phyloP scores from a whole-genome alignment of 305 asterid genomes.

The Fraxinus angustifolia region DNA sequence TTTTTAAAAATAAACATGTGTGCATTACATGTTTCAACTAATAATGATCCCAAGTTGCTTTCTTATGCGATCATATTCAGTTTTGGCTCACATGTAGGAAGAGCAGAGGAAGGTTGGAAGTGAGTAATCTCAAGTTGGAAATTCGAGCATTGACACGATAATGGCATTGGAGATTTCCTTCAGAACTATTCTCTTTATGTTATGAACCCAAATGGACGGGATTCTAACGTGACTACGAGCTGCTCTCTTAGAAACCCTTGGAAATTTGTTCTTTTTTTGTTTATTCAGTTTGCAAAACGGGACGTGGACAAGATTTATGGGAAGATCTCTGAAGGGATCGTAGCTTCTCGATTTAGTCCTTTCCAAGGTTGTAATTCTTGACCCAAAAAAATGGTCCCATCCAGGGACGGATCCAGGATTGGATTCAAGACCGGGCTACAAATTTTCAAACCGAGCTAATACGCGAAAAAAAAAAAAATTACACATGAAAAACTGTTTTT shows the following conservation, averaged over 20 bases:
- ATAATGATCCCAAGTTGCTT: too few relatives aligned
- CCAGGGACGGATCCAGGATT: not conserved
- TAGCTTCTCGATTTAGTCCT: not conserved
- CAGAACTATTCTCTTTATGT: not conserved
- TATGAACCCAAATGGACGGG: not conserved
- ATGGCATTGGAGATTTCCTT: not conserved
- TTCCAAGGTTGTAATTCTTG: not conserved
- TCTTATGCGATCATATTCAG: not conserved
- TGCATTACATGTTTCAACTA: not conserved
- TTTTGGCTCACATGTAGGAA: not conserved
- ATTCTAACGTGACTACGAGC: not conserved
- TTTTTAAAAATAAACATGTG: not conserved
- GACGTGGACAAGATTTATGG: not conserved
- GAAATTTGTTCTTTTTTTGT: not conserved
- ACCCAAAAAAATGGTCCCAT: not conserved
- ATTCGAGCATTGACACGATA: not conserved
- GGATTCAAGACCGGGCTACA: too few relatives aligned
- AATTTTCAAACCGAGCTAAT: too few relatives aligned
- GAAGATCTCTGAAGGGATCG: not conserved
- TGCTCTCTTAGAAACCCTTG: not conserved
- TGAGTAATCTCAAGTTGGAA: not conserved
- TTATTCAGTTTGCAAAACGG: not conserved
- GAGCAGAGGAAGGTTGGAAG: not conserved
- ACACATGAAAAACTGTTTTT: too few relatives aligned
- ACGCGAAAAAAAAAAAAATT: too few relatives aligned